A percentile compares a stretch with the other conserved stretches of the same genome.
Conservation (phyloP, 169 alveolate species). For the Theileria orientalis region DNA sequence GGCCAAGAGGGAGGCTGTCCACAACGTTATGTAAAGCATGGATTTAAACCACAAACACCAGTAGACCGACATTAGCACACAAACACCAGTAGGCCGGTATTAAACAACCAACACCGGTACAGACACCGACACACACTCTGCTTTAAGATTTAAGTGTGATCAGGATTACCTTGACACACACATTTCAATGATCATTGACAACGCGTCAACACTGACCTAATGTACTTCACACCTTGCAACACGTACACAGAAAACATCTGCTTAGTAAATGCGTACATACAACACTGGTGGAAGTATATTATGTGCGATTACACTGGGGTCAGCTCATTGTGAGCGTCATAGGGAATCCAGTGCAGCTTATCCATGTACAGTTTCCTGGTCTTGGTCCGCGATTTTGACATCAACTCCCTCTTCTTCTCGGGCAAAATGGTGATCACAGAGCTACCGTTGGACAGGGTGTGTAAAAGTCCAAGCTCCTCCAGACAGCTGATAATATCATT, state of each 20-base stretch:
- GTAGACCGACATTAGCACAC: too few relatives aligned
- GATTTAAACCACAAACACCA: too few relatives aligned
- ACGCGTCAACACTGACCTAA: too few relatives aligned
- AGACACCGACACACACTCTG: too few relatives aligned
- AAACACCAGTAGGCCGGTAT: too few relatives aligned
- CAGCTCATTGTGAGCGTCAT: constrained; percentile 76
- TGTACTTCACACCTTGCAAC: too few relatives aligned
- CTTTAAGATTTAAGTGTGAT: too few relatives aligned
- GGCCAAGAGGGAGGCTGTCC: constrained; percentile 5
- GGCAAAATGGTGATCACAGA: constrained; percentile 78
- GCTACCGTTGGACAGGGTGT: constrained; percentile 77
- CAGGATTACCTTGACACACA: too few relatives aligned
- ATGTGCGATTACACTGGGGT: constrained; percentile 35
- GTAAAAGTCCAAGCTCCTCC: constrained; percentile 83
- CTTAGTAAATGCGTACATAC: not conserved
- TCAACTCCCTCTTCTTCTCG: constrained; percentile 74
- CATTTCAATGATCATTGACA: too few relatives aligned
- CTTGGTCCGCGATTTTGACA: constrained; percentile 74
- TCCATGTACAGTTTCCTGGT: constrained; percentile 75
- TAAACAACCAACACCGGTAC: too few relatives aligned
- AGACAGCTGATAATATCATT: constrained; percentile 83
- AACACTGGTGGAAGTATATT: not conserved
- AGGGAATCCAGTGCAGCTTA: constrained; percentile 86
- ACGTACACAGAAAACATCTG: too few relatives aligned
- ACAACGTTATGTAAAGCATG: not conserved